phyloP scores from a whole-genome alignment of 306 rosid species.

The Acacia melanoxylon region DNA sequence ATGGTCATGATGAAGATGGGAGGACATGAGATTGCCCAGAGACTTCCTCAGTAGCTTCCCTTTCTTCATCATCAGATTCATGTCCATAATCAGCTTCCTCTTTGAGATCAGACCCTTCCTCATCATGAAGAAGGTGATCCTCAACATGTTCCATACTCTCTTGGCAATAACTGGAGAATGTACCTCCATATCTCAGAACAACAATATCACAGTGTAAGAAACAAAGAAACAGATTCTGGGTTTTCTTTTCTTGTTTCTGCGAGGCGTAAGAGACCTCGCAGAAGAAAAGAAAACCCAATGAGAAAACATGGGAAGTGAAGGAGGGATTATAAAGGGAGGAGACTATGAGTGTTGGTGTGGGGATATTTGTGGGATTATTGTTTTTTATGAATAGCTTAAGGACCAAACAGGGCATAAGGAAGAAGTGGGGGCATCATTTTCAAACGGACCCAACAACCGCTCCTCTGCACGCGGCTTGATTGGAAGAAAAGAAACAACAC shows the following conservation, averaged over 20 bases:
- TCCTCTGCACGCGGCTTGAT: conserved; percentile 25
- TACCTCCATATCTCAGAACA: conserved; percentile 25
- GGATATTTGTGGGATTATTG: neutral
- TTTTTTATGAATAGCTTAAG: neutral
- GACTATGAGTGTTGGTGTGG: neutral
- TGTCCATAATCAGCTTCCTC: conserved; percentile 56
- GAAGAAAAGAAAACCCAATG: conserved; percentile 46
- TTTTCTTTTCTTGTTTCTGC: conserved; percentile 49
- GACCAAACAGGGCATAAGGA: conserved; percentile 2
- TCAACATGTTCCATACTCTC: conserved; percentile 53
- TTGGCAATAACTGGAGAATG: conserved; percentile 35
- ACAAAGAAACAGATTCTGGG: conserved; percentile 13
- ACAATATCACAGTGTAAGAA: neutral
- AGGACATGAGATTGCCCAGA: conserved; percentile 44
- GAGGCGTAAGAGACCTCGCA: conserved; percentile 46
- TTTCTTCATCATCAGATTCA: conserved; percentile 58
- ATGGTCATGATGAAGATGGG: conserved; percentile 24
- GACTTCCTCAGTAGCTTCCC: conserved; percentile 49
- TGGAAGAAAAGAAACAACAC: neutral
- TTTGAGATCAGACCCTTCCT: conserved; percentile 54
- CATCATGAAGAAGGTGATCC: conserved; percentile 51
- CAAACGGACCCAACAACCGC: conserved; percentile 35
- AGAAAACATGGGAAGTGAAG: conserved; percentile 29
- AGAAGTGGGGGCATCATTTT: conserved; percentile 17
- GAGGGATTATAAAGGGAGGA: conserved; percentile 38